Base-by-base conservation (phyloP, 2,329 filamentous ascomycete species). In the Cladosporium colombiae region DNA sequence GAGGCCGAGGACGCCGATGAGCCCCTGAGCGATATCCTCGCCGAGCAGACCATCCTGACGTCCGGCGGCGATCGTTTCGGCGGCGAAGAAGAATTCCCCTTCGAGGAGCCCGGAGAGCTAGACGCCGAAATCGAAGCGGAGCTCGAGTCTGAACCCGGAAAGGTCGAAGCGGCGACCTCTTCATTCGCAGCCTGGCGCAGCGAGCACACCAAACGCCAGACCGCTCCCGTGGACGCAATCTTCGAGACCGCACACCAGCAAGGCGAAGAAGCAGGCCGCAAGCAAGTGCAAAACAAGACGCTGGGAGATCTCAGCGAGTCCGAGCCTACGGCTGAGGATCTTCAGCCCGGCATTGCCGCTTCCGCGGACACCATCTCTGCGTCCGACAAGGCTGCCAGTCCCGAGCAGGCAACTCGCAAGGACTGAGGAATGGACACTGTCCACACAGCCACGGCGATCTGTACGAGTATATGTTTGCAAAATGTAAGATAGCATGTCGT, bases 11-110 rank as follows among this genome's bases (percentile, higher is more conserved):
- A 68, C 13, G 50, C 66, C n/a, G 61, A 59, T 6, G 44, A 60
- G 29, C 59, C n/a, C 33, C 14, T 29, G 14, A 23, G 31, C 18
- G 55, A 65, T 14, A 14, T 13, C 21, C 49, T 65, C 6, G 57
- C 69, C 1, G 49, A 68, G 11, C 72, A 74, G 40, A 71, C 69
- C 11, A 72, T 65, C 29, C 31, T 70, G 18, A 69, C 68, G 7
- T 64, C 64, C 5, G 72, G 72, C 31, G 73, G 73, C 8, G 73
- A 75, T 33, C 69, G 67, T 25, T 74, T 76, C 49, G 62, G 67
- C 33, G 73, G 74, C n/a, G 73, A 74, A 49, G 68, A 68, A 52
- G 73, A 74, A 13, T 27, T 72, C 4, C 66, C 49, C 10, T 59
- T 74, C 23, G 68, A 69, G 37, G 72, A 72, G 55, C 70, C 68